Evolutionary conservation across 2,329 filamentous ascomycete species (phyloP).

Genomic region (Setomelanomma holmii): DNA sequence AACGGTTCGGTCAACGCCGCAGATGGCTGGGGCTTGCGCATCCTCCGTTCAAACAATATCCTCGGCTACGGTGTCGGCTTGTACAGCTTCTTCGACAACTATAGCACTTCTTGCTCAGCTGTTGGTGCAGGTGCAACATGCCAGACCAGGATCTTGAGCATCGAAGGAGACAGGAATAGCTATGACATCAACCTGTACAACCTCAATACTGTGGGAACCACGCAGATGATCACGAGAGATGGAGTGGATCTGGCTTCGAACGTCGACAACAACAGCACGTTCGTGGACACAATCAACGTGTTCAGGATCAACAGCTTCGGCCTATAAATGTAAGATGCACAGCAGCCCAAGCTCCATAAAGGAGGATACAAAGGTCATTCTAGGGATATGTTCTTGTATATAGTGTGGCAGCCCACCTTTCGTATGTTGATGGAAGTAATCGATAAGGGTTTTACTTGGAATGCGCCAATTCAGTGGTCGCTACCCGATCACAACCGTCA

Average conservation of each 20-base stretch:
- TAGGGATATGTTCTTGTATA: too few relatives aligned
- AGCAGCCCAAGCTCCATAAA: neutral
- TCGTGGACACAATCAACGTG: constrained; percentile 44
- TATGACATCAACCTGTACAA: constrained; percentile 54
- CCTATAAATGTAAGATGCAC: neutral
- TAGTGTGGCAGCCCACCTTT: too few relatives aligned
- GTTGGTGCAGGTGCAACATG: constrained; percentile 47
- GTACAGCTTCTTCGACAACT: constrained; percentile 74
- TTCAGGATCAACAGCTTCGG: constrained; percentile 32
- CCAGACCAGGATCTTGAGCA: constrained; percentile 57
- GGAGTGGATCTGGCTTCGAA: constrained; percentile 53
- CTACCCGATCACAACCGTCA: too few relatives aligned
- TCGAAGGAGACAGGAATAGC: constrained; percentile 50
- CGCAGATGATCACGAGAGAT: constrained; percentile 56
- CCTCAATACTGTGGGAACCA: constrained; percentile 56
- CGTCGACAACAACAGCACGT: constrained; percentile 57
- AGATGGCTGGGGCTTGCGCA: constrained; percentile 68
- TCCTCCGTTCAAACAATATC: constrained; percentile 64
- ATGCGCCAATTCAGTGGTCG: too few relatives aligned
- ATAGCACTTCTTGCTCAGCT: constrained; percentile 52
- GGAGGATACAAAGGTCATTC: neutral
- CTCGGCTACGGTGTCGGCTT: constrained; percentile 69
- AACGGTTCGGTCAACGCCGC: constrained; percentile 43
- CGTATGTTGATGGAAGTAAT: too few relatives aligned
- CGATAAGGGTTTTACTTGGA: too few relatives aligned